Evolutionary conservation across 257 asterid species (phyloP), one percentile per base, ranked within the genome.

Genomic region (Primulina tabacum): DNA sequence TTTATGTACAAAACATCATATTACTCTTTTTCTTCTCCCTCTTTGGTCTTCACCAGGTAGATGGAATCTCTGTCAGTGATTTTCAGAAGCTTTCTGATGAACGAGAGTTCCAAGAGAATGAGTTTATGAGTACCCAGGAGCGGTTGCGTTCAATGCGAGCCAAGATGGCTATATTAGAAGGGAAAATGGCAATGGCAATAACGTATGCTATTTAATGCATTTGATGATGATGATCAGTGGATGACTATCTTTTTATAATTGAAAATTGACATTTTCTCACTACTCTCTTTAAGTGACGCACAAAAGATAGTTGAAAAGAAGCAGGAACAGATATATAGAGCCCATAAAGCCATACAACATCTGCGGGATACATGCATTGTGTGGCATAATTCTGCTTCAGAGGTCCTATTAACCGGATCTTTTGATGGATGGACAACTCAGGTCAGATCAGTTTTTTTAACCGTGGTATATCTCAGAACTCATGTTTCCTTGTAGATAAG

Each of bases 391-490:
- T 75, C 96, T 64, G 99, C 96, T 64, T 75, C 92, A 0, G 92
- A 89, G 82, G 99, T 91, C 81, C 80, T 85, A 65, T 78, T 94
- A 66, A 73, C 71, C 7, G 99, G 99, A 37, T 91, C 97, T 8
- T 94, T 90, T 78, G 99, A 94, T 80, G 96, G 97, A 77, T 94
- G 99, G 99, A 88, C 92, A 38, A 81, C 91, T 65, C 91, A 94
- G 99, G 99, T 94, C 63, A 53, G 76, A 63, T 71, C 12, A 65
- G 68, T 69, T 64, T 62, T 18, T 68, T 8, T 65, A 17, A 64
- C 53, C 35, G 24, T 73, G 20, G 56, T 69, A 78, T 62, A 40
- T 65, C 61, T 16, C 33, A 70, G 70, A 65, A 72, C 64, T 59
- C 58, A 56, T 63, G 53, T 65, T 70, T 73, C 69, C 68, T 43